These are phyloP conservation scores for Gossypium raimondii DNA, from an alignment of 345 rosid species.

Conservation along the genomic window DNA sequence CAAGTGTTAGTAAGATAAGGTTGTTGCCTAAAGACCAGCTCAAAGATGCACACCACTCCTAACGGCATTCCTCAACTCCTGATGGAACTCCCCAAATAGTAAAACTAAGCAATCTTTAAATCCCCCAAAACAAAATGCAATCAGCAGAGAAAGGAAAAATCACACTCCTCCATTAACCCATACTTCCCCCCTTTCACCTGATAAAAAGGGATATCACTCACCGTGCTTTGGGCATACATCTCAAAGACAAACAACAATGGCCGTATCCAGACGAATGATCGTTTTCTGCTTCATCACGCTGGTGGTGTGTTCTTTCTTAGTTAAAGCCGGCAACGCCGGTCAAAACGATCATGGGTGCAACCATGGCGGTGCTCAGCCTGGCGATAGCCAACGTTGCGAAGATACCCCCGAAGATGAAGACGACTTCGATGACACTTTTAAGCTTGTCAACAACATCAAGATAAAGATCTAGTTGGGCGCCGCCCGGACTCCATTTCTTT, in stretches of 20 bases:
- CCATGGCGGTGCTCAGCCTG: not conserved
- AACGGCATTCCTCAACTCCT: not conserved
- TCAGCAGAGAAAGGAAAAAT: not conserved
- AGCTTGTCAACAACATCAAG: conserved; percentile 3
- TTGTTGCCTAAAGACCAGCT: conserved; percentile 6
- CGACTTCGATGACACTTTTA: conserved; percentile 12
- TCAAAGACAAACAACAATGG: not conserved
- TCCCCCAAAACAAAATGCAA: not conserved
- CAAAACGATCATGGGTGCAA: not conserved
- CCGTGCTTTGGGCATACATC: not conserved
- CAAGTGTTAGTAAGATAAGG: not conserved
- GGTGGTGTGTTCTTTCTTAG: not conserved
- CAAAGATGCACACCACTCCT: not conserved
- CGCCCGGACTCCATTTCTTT: too few relatives aligned
- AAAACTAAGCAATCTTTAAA: not conserved
- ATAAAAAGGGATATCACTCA: not conserved
- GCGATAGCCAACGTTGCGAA: not conserved
- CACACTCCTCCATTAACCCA: not conserved
- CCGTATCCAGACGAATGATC: conserved; percentile 4
- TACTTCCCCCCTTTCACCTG: not conserved
- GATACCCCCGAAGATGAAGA: conserved; percentile 1
- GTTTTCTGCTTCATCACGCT: conserved; percentile 9
- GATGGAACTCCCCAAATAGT: not conserved
- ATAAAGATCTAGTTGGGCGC: not conserved
- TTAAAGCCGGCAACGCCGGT: not conserved